Conservation (phyloP, 768 basidiomycete species). For the Collybia mongolica region DNA sequence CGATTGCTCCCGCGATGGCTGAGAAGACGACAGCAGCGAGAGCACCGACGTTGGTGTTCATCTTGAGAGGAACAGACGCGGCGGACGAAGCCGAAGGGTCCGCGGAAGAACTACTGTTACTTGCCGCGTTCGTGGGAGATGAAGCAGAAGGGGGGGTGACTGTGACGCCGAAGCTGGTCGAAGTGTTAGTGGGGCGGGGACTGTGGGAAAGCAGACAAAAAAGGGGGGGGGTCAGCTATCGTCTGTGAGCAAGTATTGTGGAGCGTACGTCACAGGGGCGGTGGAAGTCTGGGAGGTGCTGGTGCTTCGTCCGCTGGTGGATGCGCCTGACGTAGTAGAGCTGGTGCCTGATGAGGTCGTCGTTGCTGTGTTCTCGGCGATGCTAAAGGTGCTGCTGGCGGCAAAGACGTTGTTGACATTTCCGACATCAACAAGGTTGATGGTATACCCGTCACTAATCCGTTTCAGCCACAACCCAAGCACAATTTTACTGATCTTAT, state of each 20-base stretch:
- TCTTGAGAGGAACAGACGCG: slow-evolving; percentile 30
- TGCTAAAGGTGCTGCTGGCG: slow-evolving; percentile 36
- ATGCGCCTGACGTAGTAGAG: slow-evolving; percentile 1
- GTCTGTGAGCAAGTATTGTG: background rate
- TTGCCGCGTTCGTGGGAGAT: slow-evolving; percentile 5
- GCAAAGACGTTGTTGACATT: slow-evolving; percentile 47
- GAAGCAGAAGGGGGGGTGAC: slow-evolving; percentile 6
- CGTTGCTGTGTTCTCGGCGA: slow-evolving; percentile 24
- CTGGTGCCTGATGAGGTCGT: slow-evolving; percentile 9
- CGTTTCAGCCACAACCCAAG: background rate
- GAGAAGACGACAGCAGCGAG: slow-evolving; percentile 38
- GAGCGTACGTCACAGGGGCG: slow-evolving; percentile 6
- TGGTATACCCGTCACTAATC: slow-evolving; percentile 44
- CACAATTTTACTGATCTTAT: background rate
- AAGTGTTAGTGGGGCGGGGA: background rate
- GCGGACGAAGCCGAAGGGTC: slow-evolving; percentile 20
- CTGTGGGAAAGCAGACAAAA: background rate
- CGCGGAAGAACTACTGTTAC: slow-evolving; percentile 7
- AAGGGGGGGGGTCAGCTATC: background rate
- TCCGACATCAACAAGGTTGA: slow-evolving; percentile 43
- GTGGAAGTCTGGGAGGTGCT: slow-evolving; percentile 2
- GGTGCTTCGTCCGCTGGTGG: slow-evolving; percentile 1
- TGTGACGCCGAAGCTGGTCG: slow-evolving; percentile 15
- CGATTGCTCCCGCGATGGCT: slow-evolving; percentile 45
- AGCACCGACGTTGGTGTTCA: slow-evolving; percentile 29